A percentile compares a stretch with the other conserved stretches of the same genome.
Conservation (phyloP, 176 grass and related monocot species). For the Aegilops bicornis region DNA sequence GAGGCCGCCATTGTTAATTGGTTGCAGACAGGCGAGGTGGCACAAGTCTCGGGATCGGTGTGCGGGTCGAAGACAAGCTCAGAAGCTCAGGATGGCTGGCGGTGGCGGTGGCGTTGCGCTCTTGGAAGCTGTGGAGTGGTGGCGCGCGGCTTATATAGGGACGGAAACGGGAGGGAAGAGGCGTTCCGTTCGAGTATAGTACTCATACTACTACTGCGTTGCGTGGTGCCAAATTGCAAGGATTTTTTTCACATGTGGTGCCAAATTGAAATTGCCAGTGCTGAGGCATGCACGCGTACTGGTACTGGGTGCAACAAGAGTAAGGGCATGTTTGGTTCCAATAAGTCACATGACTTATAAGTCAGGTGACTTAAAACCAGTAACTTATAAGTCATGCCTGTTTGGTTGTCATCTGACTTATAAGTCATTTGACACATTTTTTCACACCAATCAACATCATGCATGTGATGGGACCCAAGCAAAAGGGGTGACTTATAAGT, state of each 20-base stretch:
- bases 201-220: not conserved
- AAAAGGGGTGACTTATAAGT: no score
- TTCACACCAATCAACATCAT: no score
- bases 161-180: not conserved
- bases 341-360: no score
- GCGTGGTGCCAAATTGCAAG: not conserved
- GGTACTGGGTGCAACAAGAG: not conserved
- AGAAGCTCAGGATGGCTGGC: slow-evolving; percentile 23
- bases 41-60: not conserved
- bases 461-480: no score
- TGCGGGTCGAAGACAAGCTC: not conserved
- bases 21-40: not conserved
- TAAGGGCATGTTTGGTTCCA: no score
- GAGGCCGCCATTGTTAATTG: slow-evolving; percentile 43
- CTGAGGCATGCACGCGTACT: not conserved
- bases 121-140: slow-evolving; percentile 34
- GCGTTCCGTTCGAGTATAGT: not conserved
- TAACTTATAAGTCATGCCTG: no score
- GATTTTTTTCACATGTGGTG: not conserved
- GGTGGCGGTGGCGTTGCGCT: slow-evolving; percentile 2
- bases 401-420: no score
- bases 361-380: no score
- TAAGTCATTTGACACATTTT: no score
- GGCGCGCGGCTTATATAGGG: slow-evolving; percentile 32
- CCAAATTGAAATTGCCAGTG: not conserved